Evolutionary conservation across 805 yeast genomes (phyloP).

Genomic region (Sugiyamaella lignohabitans): DNA sequence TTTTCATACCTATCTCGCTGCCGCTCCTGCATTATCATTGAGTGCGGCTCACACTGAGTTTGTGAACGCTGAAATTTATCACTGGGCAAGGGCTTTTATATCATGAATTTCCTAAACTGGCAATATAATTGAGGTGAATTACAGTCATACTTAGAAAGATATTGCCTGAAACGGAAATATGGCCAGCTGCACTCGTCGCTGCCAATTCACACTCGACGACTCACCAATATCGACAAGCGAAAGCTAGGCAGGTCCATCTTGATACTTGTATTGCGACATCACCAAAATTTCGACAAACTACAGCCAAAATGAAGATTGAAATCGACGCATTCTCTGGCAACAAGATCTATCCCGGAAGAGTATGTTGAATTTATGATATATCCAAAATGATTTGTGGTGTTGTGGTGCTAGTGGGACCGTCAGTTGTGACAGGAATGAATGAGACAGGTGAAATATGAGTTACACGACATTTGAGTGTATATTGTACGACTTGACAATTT

Average conservation of each 20-base stretch:
- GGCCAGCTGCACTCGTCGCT: too few relatives aligned
- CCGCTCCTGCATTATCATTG: neutral
- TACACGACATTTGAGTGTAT: too few relatives aligned
- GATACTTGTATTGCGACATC: slow-evolving; percentile 6
- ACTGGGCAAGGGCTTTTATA: slow-evolving; percentile 5
- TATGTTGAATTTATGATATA: slow-evolving; percentile 12
- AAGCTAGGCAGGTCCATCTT: neutral
- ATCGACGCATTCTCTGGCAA: slow-evolving; percentile 98
- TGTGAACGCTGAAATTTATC: neutral
- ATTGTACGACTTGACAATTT: too few relatives aligned
- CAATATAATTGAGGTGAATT: too few relatives aligned
- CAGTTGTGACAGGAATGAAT: neutral
- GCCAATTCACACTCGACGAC: too few relatives aligned
- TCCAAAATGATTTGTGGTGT: neutral
- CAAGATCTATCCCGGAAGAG: slow-evolving; percentile 99
- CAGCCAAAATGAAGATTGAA: slow-evolving; percentile 87
- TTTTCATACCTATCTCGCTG: too few relatives aligned
- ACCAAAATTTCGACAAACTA: slow-evolving; percentile 2
- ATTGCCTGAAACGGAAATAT: too few relatives aligned
- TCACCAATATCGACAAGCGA: slow-evolving; percentile 1
- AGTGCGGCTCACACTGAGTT: neutral
- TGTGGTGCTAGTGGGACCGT: neutral
- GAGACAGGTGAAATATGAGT: neutral
- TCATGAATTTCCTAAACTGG: too few relatives aligned
- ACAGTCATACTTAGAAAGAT: too few relatives aligned